Evolutionary conservation across 345 rosid genomes (phyloP).

Genomic region (Clarkia xantiana): DNA sequence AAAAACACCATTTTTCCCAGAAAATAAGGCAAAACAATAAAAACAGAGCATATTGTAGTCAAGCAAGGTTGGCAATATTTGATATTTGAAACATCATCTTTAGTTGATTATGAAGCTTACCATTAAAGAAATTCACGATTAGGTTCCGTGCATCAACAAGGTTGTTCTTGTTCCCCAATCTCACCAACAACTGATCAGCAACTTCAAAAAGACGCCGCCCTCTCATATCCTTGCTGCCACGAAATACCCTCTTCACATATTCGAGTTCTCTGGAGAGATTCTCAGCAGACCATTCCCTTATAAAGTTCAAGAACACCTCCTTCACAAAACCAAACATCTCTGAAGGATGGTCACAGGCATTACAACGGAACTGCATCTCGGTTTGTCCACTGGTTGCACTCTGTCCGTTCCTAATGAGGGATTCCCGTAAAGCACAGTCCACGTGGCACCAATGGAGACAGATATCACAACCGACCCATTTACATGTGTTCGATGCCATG

Average conservation of each 20-base stretch:
- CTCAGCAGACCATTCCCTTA: conserved; percentile 63
- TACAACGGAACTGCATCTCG: conserved; percentile 88
- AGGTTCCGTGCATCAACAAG: conserved; percentile 45
- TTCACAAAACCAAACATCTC: conserved; percentile 99
- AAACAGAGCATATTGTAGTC: too few relatives aligned
- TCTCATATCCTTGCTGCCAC: conserved; percentile 67
- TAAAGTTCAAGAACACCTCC: conserved; percentile 78
- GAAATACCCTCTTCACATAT: conserved; percentile 74
- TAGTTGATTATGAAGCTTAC: conserved; percentile 20
- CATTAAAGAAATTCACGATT: conserved; percentile 52
- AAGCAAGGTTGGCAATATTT: neutral
- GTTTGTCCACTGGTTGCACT: conserved; percentile 37
- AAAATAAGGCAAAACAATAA: too few relatives aligned
- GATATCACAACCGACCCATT: conserved; percentile 98
- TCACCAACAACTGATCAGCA: conserved; percentile 47
- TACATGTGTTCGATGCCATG: conserved; percentile 86
- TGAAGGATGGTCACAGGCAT: conserved; percentile 91
- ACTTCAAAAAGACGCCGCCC: conserved; percentile 68
- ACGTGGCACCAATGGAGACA: conserved; percentile 98
- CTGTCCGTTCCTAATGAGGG: conserved; percentile 64
- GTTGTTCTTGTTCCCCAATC: conserved; percentile 46
- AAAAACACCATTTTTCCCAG: too few relatives aligned
- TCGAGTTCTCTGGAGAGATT: conserved; percentile 64
- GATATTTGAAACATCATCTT: neutral
- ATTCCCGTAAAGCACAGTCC: conserved; percentile 74